A percentile compares a stretch with the other conserved stretches of the same genome.
phyloP scores from a whole-genome alignment of 148 eudicot genomes.

The Camellia japonica region DNA sequence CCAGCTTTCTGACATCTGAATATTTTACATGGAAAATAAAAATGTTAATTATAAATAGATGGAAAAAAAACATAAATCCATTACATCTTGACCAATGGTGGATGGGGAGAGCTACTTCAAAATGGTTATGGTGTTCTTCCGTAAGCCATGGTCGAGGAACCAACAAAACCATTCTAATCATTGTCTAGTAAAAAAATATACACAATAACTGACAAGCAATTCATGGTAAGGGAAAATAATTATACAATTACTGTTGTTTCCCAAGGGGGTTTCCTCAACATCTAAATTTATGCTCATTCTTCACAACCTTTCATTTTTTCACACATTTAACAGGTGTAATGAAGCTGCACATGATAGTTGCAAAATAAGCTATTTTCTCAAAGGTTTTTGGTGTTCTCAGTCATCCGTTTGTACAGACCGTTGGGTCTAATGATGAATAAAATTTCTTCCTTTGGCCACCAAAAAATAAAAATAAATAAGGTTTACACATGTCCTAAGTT shows the following conservation, averaged over 20 bases:
- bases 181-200: not conserved
- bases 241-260: not conserved
- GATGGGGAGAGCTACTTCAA: not conserved
- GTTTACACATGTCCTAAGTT: not conserved
- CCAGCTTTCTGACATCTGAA: constrained; percentile 84
- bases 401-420: too few species aligned
- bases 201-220: not conserved
- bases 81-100: not conserved
- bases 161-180: not conserved
- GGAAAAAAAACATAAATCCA: not conserved
- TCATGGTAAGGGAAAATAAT: not conserved
- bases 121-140: not conserved
- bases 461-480: not conserved
- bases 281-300: not conserved
- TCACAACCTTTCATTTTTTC: too few species aligned
- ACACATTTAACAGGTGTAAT: too few species aligned
- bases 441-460: too few species aligned
- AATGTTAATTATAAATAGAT: not conserved
- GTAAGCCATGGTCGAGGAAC: not conserved
- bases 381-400: too few species aligned
- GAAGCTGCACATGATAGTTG: too few species aligned
- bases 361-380: too few species aligned
- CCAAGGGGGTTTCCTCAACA: not conserved
- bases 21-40: constrained; percentile 2
- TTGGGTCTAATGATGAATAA: too few species aligned